phyloP scores from a whole-genome alignment of 768 basidiomycete genomes.

The Suillus weaverae region DNA sequence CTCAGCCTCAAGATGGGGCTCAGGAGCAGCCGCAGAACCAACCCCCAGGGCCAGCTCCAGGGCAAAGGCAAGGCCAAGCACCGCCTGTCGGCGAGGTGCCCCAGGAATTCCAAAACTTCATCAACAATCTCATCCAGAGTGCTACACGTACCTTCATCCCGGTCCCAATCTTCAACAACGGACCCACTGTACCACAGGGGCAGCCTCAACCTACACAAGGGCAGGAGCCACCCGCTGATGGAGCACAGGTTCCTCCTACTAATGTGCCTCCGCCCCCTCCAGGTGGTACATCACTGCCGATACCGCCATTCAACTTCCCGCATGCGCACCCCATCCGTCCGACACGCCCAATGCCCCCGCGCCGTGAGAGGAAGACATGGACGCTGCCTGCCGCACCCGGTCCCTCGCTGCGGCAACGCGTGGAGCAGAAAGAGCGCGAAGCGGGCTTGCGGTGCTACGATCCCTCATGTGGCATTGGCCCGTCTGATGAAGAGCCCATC shows the following conservation, averaged over 20 bases:
- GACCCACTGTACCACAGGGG: background rate
- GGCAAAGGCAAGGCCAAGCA: background rate
- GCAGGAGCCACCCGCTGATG: conserved; percentile 4
- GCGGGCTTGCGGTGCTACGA: conserved; percentile 72
- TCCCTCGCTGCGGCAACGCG: conserved; percentile 66
- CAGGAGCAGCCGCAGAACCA: conserved; percentile 1
- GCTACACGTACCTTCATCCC: conserved; percentile 1
- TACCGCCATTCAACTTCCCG: conserved; percentile 12
- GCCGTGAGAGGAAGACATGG: conserved; percentile 51
- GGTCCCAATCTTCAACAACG: background rate
- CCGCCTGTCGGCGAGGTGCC: background rate
- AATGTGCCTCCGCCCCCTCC: conserved; percentile 15
- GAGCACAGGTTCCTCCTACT: conserved; percentile 14
- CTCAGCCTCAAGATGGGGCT: background rate
- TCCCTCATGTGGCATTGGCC: conserved; percentile 71
- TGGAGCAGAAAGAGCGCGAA: conserved; percentile 73
- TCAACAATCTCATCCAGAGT: conserved; percentile 3
- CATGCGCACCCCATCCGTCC: conserved; percentile 18
- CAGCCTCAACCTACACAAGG: conserved; percentile 16
- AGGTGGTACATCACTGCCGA: background rate
- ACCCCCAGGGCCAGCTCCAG: background rate
- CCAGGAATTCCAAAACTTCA: conserved; percentile 1
- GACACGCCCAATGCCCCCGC: conserved; percentile 26
- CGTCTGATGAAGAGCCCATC: conserved; percentile 69
- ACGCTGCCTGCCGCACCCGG: conserved; percentile 63